These are phyloP conservation scores for Dryas octopetala DNA, from an alignment of 306 rosid species.

Conservation along the genomic window DNA sequence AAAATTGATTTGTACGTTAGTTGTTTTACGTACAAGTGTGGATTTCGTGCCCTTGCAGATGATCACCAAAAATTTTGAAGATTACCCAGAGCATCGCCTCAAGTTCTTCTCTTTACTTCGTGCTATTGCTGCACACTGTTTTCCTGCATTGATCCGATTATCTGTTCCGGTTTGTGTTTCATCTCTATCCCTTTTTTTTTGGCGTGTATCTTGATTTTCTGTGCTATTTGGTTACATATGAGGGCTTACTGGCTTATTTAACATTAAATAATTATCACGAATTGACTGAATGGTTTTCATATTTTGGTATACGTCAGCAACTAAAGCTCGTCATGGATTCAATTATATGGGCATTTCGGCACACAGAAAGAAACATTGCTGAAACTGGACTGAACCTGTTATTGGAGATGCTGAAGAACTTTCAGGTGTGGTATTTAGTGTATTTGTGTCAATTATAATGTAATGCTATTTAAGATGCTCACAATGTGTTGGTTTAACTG, in stretches of 20 bases:
- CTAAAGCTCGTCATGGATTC: conserved; percentile 98
- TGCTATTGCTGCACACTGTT: conserved; percentile 92
- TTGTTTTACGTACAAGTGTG: conserved; percentile 11
- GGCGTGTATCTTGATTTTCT: neutral
- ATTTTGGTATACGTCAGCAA: conserved; percentile 55
- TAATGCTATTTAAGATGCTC: neutral
- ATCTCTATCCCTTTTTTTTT: neutral
- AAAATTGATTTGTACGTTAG: neutral
- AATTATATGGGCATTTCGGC: conserved; percentile 97
- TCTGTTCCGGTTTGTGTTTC: conserved; percentile 76
- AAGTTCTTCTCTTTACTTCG: conserved; percentile 96
- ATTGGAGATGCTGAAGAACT: conserved; percentile 83
- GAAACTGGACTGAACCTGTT: conserved; percentile 83
- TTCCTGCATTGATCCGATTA: conserved; percentile 80
- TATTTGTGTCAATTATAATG: neutral
- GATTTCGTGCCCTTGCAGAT: conserved; percentile 44
- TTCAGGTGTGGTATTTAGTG: conserved; percentile 54
- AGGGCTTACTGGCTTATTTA: neutral
- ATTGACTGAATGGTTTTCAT: neutral
- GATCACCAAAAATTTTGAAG: conserved; percentile 94
- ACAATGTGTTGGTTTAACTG: conserved; percentile 18
- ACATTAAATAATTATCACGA: neutral
- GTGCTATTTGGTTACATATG: neutral
- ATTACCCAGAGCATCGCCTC: conserved; percentile 96
- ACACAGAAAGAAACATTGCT: conserved; percentile 96